Base-by-base conservation (phyloP, 106 monocot genomes). In the Acorus calamus region DNA sequence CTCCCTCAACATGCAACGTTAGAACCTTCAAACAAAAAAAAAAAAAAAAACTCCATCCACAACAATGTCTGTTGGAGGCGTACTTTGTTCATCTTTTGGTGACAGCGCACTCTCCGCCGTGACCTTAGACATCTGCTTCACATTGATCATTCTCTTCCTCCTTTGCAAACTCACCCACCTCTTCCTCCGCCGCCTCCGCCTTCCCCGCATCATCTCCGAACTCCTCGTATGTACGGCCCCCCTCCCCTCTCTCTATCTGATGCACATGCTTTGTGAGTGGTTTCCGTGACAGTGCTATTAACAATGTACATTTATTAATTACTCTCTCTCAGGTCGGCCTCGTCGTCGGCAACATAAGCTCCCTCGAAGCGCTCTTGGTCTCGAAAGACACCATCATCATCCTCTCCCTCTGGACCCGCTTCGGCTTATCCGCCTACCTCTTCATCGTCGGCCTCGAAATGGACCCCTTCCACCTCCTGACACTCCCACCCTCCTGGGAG, bases 61-160 rank as follows among this genome's bases (percentile, higher is more conserved):
- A 77, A 76, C 73, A 69, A 87, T 44, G 92, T 92, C 8, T 82
- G 84, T 55, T 76, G 84, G 52, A 87, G 87, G 42, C 87, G 92
- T 68, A 77, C 80, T 12, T 87, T 75, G 4, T 74, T 79, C 72
- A 75, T 83, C 64, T 43, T 78, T 69, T 77, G 78, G 49, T 56
- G 60, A 28, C 14, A 48, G 60, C n/a, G 60, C 44, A 42, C n/a
- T 54, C 42, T 42, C 72, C 11, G 63, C 53, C 47, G 61, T 64
- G 8, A 69, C 65, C 71, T 58, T 73, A 42, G 42, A 64, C 47
- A 69, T 73, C 73, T 42, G 64, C 59, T 44, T 58, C 53, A 41
- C 49, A 46, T 49, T 78, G 66, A 14, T 72, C 60, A 41, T 73
- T 55, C 62, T 82, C 55, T 65, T 82, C 59, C 52, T 86, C 10